Evolutionary conservation across 202 grass and related monocot genomes (phyloP), one percentile per base, ranked within the genome.

Genomic region (Elaeis oleifera): DNA sequence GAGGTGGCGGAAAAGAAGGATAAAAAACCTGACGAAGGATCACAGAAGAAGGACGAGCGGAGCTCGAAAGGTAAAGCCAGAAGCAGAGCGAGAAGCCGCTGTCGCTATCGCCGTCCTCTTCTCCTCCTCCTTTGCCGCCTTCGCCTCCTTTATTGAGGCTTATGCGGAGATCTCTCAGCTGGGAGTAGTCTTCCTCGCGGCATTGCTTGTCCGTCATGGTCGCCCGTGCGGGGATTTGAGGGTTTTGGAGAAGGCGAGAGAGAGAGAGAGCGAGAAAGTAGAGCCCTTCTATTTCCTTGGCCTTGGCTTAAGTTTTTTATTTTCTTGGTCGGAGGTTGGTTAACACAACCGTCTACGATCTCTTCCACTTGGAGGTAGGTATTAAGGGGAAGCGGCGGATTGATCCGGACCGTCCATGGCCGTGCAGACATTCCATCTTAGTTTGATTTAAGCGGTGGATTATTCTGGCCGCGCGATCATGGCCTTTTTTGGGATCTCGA

Each of bases 31-130:
- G 87, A 54, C 82, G 82, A 69, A 97, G 87, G 70, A 97, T 70
- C 44, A 97, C 79, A 50, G 79, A 79, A 70, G 71, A 91, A 70
- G 71, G 89, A 17, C 79, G 74, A 50, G 87, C 79, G 3, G 82
- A 86, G 74, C 67, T 48, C 44, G 79, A 71, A 50, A 91, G 84
- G 79, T 97, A 89, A 51, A 97, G 81, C 92, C 92, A 97, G 74
- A 97, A 86, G 68, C 71, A 78, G 76, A 91, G 53, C 28, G 77
- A 60, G 53, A 89, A 81, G 36, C 87, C 83, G 59, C 58, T 59
- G 63, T 28, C 79, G 8, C 51, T 6, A 5, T 27, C 23, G 24
- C 24, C 57, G n/a, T 18, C 52, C 4, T 13, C 63, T 14, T 16
- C 22, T 58, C 52, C 68, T 17, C 66, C 56, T 15, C 22, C 3